phyloP scores from a whole-genome alignment of 1,284 basidiomycete species.

The Pseudozyma sp. region DNA sequence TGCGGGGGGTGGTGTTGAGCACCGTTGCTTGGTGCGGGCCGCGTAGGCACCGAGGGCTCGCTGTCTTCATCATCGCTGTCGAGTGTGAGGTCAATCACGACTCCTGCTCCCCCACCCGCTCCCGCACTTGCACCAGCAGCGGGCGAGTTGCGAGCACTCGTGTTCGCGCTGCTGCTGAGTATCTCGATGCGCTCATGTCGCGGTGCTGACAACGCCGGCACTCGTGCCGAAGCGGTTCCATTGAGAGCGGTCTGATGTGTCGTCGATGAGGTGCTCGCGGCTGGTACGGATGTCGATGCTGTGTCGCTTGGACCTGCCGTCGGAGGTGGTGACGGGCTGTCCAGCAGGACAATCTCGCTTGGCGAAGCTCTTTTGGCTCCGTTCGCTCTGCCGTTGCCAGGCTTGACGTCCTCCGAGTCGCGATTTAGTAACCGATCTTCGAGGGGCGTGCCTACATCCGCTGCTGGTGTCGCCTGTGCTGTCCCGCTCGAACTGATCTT shows the following conservation, averaged over 20 bases:
- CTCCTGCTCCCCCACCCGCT: neutral
- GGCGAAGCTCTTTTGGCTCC: constrained; percentile 11
- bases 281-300: constrained; percentile 7
- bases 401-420: constrained; percentile 28
- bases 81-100: constrained; percentile 50
- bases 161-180: constrained; percentile 31
- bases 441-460: constrained; percentile 7
- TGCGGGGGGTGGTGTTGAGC: neutral
- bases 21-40: constrained; percentile 16
- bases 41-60: constrained; percentile 27
- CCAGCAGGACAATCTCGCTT: constrained; percentile 36
- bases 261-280: neutral
- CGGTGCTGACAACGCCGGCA: constrained; percentile 2
- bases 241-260: constrained; percentile 2
- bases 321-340: constrained; percentile 38
- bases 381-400: constrained; percentile 8
- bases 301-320: neutral
- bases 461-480: constrained; percentile 19
- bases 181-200: constrained; percentile 34
- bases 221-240: neutral
- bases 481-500: constrained; percentile 72
- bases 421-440: constrained; percentile 9
- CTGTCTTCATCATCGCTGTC: constrained; percentile 44
- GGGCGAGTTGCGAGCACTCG: constrained; percentile 27
- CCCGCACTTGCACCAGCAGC: constrained; percentile 3